Base-by-base conservation (phyloP, 805 yeast species). In the Wickerhamomyces canadensis region DNA sequence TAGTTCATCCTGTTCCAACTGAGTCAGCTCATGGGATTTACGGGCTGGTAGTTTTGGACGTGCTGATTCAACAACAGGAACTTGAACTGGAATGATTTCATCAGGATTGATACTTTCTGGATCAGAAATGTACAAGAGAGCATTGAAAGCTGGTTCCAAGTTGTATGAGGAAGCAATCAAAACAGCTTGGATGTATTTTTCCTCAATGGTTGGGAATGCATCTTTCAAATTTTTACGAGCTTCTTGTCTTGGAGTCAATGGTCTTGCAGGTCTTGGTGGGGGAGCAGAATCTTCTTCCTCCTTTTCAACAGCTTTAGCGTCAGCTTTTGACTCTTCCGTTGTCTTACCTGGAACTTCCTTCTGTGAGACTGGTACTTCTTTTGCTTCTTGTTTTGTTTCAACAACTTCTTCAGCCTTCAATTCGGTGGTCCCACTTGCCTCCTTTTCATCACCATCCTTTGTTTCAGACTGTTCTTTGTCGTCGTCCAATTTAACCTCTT, bases 81-180 rank as follows among this genome's bases (percentile, higher is more conserved):
- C 37, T 32, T 49, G 45, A 28, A 60, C 42, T 54, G 54, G 42
- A 1, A 44, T 41, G 9, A 45, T 45, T 43, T 72, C 75, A 12
- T 80, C 77, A 43, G 70, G 70, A 22, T 49, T 54, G 32, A 62
- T 61, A 42, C 69, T 68, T 4, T 68, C 57, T 9, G 91, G 91
- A 60, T 89, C 96, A 14, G 85, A 79, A 37, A 86, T 62, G 48
- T 74, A 86, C 42, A 91, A 66, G 51, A 89, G 65, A 0, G 96
- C 97, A 58, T 82, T 84, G 66, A 91, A 91, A 1, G 96, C 95
- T 1, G 84, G 80, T 49, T 87, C 96, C 31, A 86, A 57, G 33
- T 73, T 68, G 21, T 95, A 96, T 33, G 72, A 76, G 15, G 95
- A 78, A 3, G 98, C 98, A 55, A 93, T 84, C 39, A 89, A 66